Base-by-base conservation (phyloP, 345 rosid genomes). In the Lepidium didymum region DNA sequence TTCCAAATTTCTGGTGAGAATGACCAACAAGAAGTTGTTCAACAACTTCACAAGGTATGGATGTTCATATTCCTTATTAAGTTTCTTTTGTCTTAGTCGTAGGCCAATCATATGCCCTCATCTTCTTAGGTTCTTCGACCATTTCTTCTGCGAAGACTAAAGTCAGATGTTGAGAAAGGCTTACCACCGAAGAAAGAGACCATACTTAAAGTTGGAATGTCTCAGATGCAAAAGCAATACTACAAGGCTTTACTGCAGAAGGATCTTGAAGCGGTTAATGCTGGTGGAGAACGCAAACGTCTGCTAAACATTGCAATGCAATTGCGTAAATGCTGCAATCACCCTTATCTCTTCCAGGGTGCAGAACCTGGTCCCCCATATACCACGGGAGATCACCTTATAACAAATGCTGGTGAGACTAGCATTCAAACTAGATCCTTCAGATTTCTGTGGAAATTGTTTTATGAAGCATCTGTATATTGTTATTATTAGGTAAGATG, bases 281-380 rank as follows among this genome's bases (percentile, higher is more conserved):
- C 99, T 71, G 99, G 99, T 76, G 99, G 99, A 72, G 99, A 95
- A 78, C 96, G 99, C 23, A 95, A 91, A 75, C 97, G 99, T 53
- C 87, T 95, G 57, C 63, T 95, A 68, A 95, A 95, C 79, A 91
- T 89, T 75, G 99, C 97, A 57, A 95, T 95, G 99, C 97, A 95
- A 83, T 74, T 95, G 62, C 97, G 99, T 57, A 95, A 95, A 68
- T 91, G 97, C 81, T 91, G 99, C 74, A 95, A 95, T 80, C 99
- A 95, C 73, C 99, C 99, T 36, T 95, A 95, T 79, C 96, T 95
- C 73, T 91, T 91, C 82, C 99, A 95, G 87, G 99, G 99, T 40
- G 99, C 97, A 53, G 99, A 95, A 74, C 99, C 99, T 42, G 99
- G 99, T 60, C 99, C 99, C 44, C 99, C 99, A 11, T 95, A 95